Percentiles rank a stretch among this genome's conserved stretches.
phyloP scores from a whole-genome alignment of 2,329 filamentous ascomycete genomes.

The Sclerotinia glacialis region DNA sequence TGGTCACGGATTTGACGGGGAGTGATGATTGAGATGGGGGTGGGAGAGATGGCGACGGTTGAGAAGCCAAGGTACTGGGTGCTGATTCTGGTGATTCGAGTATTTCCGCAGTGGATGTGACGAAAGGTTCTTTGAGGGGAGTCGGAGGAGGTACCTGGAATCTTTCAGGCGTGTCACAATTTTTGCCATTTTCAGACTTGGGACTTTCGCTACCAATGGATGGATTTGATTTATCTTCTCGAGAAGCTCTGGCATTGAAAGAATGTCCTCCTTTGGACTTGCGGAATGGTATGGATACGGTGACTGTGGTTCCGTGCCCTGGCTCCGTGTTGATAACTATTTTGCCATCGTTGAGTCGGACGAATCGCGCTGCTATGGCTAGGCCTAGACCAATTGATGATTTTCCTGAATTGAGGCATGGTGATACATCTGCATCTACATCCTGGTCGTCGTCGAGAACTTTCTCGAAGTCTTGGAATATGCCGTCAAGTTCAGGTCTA shows the following conservation, averaged over 20 bases:
- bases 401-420: constrained; percentile 5
- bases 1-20: constrained; percentile 9
- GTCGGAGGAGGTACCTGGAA: background rate
- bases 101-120: background rate
- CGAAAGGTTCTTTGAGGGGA: background rate
- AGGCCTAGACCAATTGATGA: constrained; percentile 30
- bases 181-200: background rate
- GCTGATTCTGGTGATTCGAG: background rate
- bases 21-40: background rate
- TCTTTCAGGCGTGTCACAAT: background rate
- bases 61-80: background rate
- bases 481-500: constrained; percentile 53
- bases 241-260: background rate
- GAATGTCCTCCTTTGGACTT: constrained; percentile 15
- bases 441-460: constrained; percentile 50
- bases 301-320: constrained; percentile 30
- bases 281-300: constrained; percentile 31
- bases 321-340: constrained; percentile 29
- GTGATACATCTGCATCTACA: constrained; percentile 35
- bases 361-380: constrained; percentile 31
- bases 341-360: constrained; percentile 30
- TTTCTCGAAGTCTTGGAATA: constrained; percentile 59
- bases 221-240: no score
- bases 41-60: background rate
- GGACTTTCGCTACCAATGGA: no score